A percentile compares a stretch with the other conserved stretches of the same genome.
Conservation (phyloP, 371 early-diverging fungal species). For the Haplosporangium sp. region DNA sequence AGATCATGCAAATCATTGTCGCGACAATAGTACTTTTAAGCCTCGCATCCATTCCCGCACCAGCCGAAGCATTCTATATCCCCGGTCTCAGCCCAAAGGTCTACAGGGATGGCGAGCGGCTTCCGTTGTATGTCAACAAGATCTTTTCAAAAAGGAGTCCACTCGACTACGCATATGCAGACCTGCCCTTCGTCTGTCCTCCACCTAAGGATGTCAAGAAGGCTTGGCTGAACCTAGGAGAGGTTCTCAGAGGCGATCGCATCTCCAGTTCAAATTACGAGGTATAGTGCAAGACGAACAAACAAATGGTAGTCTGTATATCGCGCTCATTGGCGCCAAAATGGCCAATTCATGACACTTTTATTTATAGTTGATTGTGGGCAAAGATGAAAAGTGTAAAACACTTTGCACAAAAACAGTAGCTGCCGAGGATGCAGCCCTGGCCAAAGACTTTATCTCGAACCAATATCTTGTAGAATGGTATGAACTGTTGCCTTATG, state of each 20-base stretch:
- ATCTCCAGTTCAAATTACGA: constrained; percentile 65
- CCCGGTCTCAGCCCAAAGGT: constrained; percentile 79
- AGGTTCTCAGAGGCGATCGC: constrained; percentile 87
- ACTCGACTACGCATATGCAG: constrained; percentile 79
- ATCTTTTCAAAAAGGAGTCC: constrained; percentile 61
- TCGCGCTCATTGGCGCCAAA: not conserved
- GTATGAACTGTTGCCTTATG: constrained; percentile 8
- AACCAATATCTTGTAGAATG: constrained; percentile 63
- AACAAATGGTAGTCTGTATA: not conserved
- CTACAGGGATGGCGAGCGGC: constrained; percentile 66
- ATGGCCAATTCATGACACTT: not conserved
- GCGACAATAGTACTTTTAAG: constrained; percentile 18
- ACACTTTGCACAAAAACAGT: constrained; percentile 58
- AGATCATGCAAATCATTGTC: not conserved
- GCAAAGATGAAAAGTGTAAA: constrained; percentile 58
- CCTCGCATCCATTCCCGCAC: constrained; percentile 16
- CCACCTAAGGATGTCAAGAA: constrained; percentile 61
- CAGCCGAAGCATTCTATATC: constrained; percentile 70
- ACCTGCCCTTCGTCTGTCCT: constrained; percentile 77
- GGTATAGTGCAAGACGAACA: constrained; percentile 24
- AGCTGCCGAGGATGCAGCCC: constrained; percentile 52
- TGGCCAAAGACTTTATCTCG: constrained; percentile 60
- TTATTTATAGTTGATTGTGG: constrained; percentile 51
- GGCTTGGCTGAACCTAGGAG: constrained; percentile 78
- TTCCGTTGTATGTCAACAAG: constrained; percentile 77